Base-by-base conservation (phyloP, 805 yeast species). In the Tetrapisispora arboricola region DNA sequence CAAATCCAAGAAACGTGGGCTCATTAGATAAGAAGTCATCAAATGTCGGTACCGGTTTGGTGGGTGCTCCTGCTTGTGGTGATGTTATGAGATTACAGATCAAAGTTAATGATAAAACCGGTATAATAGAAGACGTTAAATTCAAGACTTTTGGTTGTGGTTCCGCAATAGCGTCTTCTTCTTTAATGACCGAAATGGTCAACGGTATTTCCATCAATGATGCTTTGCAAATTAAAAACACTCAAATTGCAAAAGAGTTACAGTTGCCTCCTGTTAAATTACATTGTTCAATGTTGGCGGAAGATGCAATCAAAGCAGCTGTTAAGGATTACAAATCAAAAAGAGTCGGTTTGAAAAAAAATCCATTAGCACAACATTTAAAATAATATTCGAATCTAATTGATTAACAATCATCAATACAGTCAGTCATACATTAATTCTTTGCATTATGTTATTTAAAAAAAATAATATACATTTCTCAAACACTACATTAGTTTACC, bases 81-180 rank as follows among this genome's bases (percentile, higher is more conserved):
- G 98, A 92, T 68, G 98, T 92, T 34, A 92, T 92, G 96, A 82
- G 94, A 67, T 73, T 92, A 49, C 97, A 92, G 64, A 92, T 92
- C 57, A 78, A 88, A 61, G 98, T 92, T 9, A 80, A 81, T 49
- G 96, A 88, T 55, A 79, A 73, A 43, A 78, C 94, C 19, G 98
- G 98, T 1, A 72, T 84, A 40, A 92, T 92, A 52, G 78, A 84
- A 62, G 95, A 92, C 61, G 98, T 90, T 47, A 90, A 87, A 64
- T 92, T 92, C 68, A 92, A 92, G 75, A 92, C 98, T 4, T 92
- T 92, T 67, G 98, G 98, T n/a, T 92, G 98, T 63, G 98, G 98
- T 34, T 79, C 92, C 2, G 98, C 98, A 39, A 92, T 92, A 61
- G 98, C 98, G 1, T 84, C 95, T 2, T 83, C 94, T 9, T 84